Percentiles rank a stretch among this genome's conserved stretches.
Evolutionary conservation across 148 eudicot species (phyloP).

Genomic region (Simmondsia chinensis): DNA sequence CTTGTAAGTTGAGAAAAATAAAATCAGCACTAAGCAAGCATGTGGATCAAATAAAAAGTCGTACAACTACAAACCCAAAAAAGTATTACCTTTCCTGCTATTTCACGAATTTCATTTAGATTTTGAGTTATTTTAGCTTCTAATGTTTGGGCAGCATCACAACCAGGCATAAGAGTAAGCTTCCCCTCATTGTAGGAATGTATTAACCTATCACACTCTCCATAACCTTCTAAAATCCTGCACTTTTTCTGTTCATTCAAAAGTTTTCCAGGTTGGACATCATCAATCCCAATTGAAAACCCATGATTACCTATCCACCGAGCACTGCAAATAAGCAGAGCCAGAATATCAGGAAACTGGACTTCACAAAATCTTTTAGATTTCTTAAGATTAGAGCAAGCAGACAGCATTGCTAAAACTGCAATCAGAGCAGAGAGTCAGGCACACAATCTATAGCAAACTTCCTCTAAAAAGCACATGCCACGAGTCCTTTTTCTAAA

Average conservation of each 20-base stretch:
- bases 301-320: slow-evolving; percentile 99
- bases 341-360: neutral
- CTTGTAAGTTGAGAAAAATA: too few relatives aligned
- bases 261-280: slow-evolving; percentile 73
- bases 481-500: too few relatives aligned
- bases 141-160: slow-evolving; percentile 77
- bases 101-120: slow-evolving; percentile 68
- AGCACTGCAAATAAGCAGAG: slow-evolving; percentile 49
- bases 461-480: too few relatives aligned
- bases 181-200: slow-evolving; percentile 46
- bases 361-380: neutral
- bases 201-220: slow-evolving; percentile 43
- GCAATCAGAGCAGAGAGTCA: too few relatives aligned
- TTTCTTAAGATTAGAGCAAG: neutral
- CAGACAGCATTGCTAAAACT: too few relatives aligned
- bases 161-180: slow-evolving; percentile 64
- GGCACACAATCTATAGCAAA: too few relatives aligned
- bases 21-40: too few relatives aligned
- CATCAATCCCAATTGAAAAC: slow-evolving; percentile 94
- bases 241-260: slow-evolving; percentile 31
- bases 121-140: slow-evolving; percentile 54
- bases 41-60: neutral
- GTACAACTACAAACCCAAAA: neutral
- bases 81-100: slow-evolving; percentile 47
- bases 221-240: slow-evolving; percentile 36